Evolutionary conservation across 177 flowering plant genomes (phyloP).

Genomic region (Vitis hybrid): DNA sequence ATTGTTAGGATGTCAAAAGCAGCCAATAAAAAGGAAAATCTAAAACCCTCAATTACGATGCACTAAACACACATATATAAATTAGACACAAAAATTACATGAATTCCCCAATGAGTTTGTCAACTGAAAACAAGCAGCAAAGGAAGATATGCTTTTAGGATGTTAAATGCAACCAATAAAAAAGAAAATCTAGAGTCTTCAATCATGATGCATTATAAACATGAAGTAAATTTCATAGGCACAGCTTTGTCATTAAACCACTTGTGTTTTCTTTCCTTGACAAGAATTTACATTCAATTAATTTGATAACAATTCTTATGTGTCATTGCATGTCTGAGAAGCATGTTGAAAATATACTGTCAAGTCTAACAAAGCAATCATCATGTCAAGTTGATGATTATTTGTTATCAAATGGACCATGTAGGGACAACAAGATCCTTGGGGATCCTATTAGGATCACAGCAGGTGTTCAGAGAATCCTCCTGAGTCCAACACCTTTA

Average conservation of each 20-base stretch:
- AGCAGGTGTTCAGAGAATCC: too few species aligned
- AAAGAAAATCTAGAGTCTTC: background rate
- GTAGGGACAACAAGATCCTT: background rate
- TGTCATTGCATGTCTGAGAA: background rate
- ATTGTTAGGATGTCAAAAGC: background rate
- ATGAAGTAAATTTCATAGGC: background rate
- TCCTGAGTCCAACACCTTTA: too few species aligned
- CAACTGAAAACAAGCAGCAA: too few species aligned
- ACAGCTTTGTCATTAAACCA: background rate
- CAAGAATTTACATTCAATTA: background rate
- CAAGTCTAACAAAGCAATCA: background rate
- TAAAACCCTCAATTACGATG: too few species aligned
- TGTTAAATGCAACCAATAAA: background rate
- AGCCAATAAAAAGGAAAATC: too few species aligned
- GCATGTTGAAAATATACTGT: background rate
- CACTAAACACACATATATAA: too few species aligned
- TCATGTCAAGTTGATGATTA: background rate
- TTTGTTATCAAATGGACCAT: too few species aligned
- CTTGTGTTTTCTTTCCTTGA: background rate
- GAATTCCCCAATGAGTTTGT: too few species aligned
- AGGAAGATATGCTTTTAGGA: background rate
- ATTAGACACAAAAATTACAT: too few species aligned
- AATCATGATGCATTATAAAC: too few species aligned
- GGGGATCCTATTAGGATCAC: background rate
- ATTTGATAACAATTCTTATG: background rate